These are phyloP conservation scores for Paramyrothecium sp. DNA, from an alignment of 2,329 filamentous ascomycete species.

Conservation along the genomic window DNA sequence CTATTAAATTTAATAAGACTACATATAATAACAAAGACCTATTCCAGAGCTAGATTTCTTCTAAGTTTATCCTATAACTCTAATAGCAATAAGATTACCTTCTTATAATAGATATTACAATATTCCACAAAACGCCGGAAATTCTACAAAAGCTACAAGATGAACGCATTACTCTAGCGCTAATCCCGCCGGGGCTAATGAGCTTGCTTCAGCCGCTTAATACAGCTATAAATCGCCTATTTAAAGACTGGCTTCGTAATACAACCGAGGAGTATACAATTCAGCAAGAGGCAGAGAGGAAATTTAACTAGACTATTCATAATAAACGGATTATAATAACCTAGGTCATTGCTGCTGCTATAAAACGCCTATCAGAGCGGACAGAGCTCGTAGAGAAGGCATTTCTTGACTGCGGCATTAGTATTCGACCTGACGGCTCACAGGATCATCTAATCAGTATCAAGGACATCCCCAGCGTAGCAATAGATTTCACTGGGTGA, in stretches of 20 bases:
- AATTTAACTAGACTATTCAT: conserved; percentile 2
- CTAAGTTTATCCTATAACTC: too few species aligned
- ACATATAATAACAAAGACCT: too few species aligned
- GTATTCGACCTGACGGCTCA: conserved; percentile 2
- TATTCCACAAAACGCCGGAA: too few species aligned
- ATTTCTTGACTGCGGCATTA: conserved; percentile 6
- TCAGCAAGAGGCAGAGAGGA: neutral
- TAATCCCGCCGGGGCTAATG: too few species aligned
- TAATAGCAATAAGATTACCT: too few species aligned
- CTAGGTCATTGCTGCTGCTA: conserved; percentile 1
- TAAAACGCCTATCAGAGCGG: neutral
- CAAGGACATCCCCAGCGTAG: conserved; percentile 3
- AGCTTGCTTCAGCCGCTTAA: too few species aligned
- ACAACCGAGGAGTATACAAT: neutral
- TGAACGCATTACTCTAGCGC: too few species aligned
- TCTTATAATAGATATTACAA: too few species aligned
- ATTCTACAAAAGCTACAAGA: too few species aligned
- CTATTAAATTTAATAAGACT: too few species aligned
- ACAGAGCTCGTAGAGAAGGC: conserved; percentile 4
- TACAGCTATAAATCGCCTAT: neutral
- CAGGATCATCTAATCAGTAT: conserved; percentile 1
- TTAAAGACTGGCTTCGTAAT: neutral
- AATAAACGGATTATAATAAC: conserved; percentile 7
- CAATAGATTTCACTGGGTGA: conserved; percentile 2
- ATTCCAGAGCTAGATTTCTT: too few species aligned